Evolutionary conservation across 1,284 basidiomycete species (phyloP).

Genomic region (Ustilago crameri): DNA sequence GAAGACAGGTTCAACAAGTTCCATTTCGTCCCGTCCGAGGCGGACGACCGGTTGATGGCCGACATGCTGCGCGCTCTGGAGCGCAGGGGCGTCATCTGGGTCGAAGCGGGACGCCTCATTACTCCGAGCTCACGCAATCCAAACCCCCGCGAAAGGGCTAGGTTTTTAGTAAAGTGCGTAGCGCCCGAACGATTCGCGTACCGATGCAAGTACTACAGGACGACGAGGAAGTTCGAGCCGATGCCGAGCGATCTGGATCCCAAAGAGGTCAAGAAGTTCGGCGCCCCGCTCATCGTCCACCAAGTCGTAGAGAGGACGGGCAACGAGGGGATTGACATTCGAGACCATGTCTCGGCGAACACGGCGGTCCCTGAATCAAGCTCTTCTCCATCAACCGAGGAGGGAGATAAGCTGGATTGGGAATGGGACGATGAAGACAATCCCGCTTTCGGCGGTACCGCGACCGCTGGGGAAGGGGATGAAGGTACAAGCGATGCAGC

Average conservation of each 20-base stretch:
- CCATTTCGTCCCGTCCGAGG: conserved; percentile 13
- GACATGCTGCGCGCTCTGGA: conserved; percentile 35
- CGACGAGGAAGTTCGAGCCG: conserved; percentile 26
- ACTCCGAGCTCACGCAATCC: conserved; percentile 39
- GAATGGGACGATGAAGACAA: conserved; percentile 41
- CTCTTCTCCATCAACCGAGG: background rate
- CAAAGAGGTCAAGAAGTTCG: conserved; percentile 32
- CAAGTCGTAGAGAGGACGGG: conserved; percentile 26
- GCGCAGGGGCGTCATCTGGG: conserved; percentile 37
- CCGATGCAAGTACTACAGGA: conserved; percentile 35
- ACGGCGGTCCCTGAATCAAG: background rate
- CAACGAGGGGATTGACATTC: conserved; percentile 27
- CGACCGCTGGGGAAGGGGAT: background rate
- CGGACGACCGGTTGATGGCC: conserved; percentile 14
- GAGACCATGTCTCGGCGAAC: conserved; percentile 6
- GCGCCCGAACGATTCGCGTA: conserved; percentile 36
- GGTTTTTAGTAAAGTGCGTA: conserved; percentile 45
- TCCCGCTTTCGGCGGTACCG: background rate
- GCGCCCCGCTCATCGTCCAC: conserved; percentile 30
- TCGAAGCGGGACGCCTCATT: conserved; percentile 36
- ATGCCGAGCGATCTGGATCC: conserved; percentile 35
- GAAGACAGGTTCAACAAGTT: conserved; percentile 29
- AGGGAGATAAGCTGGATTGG: conserved; percentile 19
- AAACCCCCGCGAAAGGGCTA: conserved; percentile 16
- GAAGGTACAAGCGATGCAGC: too few relatives aligned